Base-by-base conservation (phyloP, 495 filamentous ascomycete genomes). In the Aspergillus kassunensis region DNA sequence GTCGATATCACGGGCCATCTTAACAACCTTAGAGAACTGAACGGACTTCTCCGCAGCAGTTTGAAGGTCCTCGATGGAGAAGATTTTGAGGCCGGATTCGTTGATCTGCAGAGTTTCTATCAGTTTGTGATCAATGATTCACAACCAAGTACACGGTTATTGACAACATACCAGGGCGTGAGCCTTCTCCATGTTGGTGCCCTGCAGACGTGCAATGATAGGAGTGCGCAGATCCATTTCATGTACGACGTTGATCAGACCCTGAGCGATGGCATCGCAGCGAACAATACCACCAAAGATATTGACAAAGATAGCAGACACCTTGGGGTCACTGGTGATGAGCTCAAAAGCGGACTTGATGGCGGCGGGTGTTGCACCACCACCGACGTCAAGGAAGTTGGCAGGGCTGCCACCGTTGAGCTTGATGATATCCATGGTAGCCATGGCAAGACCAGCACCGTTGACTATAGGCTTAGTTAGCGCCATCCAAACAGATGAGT, bases 341-440 rank as follows among this genome's bases (percentile, higher is more conserved):
- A 98, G 86, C 70, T 93, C 89, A 69, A 98, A 98, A 52, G 93
- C 93, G 72, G 90, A 84, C 79, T 92, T 89, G 77, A 98, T 98
- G 55, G 93, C 93, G 60, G 89, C 87, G 11, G 92, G 90, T 49
- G 93, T 98, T 55, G 93, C 93, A 76, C 93, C 93, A 68, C 93
- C 93, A 58, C 93, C 93, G 56, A 97, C 95, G 67, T 98, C 93
- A 53, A 98, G 80, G 86, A 98, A 98, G 81, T 98, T 98, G 52
- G 93, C 93, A 46, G 93, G 93, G 64, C 80, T 79, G 45, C 93
- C 93, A 64, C 93, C 93, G 76, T 98, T 98, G 23, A 98, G 83
- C 81, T 98, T 98, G 81, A 98, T 98, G 75, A 98, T 97, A 73
- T 98, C 93, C 93, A 98, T 98, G 60, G 93, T 98, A 49, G 93